Base-by-base conservation (phyloP, 495 filamentous ascomycete species). In the Hyaloscypha variabilis region DNA sequence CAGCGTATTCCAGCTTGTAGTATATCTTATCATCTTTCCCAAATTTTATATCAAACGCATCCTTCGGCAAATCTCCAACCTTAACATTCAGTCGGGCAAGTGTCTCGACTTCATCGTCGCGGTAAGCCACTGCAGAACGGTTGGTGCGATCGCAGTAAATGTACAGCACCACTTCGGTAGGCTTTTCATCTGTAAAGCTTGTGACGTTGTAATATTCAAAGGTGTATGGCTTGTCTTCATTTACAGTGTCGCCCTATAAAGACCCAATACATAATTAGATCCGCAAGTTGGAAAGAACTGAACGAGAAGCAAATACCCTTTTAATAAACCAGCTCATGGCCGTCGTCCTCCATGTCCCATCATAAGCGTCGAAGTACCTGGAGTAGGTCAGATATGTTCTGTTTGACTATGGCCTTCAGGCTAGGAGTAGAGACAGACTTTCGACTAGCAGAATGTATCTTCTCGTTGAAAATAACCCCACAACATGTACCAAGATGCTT, bases 401-500 rank as follows among this genome's bases (percentile, higher is more conserved):
- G 6, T 2, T 29, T 59, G 3, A 4, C n/a, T n/a, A n/a, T n/a
- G n/a, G n/a, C n/a, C n/a, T n/a, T 14, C 23, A 11, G 25, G 31
- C 14, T 23, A 56, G 2, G 28, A 39, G 23, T 11, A 42, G 19
- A 51, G 4, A 54, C 60, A 46, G 6, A 67, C 65, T 51, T 39
- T 65, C 10, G 71, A 39, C 4, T 67, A 13, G 53, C 66, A 13
- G 55, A 49, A 39, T 80, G 78, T 0, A 66, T 34, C 13, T 50
- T 66, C 8, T 75, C 72, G 72, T 81, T 64, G 62, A 74, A 86
- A 2, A 28, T 58, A n/a, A 63, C 60, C 1, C 36, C 30, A 63
- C 67, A 69, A 25, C 64, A 56, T 10, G 76, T 67, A 1, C 84
- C 85, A 61, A 85, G 83, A 60, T 85, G 79, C 60, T 81, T 81